A percentile compares a stretch with the other conserved stretches of the same genome.
These are phyloP conservation scores for Naumovozyma castellii DNA, from an alignment of 805 yeast genomes.

Conservation along the genomic window DNA sequence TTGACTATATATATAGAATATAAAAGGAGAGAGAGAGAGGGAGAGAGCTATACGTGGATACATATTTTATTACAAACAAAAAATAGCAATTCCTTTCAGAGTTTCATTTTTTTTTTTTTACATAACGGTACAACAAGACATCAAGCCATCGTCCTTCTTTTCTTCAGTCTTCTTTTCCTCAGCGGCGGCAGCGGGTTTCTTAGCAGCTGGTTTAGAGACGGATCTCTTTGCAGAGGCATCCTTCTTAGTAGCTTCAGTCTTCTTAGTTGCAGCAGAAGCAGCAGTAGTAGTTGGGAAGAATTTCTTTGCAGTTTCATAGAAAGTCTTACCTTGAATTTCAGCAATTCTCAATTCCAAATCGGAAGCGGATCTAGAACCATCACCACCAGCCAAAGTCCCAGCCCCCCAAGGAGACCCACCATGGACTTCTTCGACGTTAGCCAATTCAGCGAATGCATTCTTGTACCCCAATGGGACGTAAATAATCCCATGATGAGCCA, in stretches of 20 bases:
- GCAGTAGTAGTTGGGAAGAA: slow-evolving; percentile 6
- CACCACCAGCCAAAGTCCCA: slow-evolving; percentile 67
- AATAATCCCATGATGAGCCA: slow-evolving; percentile 70
- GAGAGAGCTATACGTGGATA: too few species aligned
- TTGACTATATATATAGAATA: neutral
- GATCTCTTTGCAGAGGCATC: slow-evolving; percentile 23
- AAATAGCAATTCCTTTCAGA: neutral
- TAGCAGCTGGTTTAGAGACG: slow-evolving; percentile 26
- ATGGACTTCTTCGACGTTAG: slow-evolving; percentile 57
- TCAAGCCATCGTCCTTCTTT: slow-evolving; percentile 18
- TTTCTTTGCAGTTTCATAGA: slow-evolving; percentile 37
- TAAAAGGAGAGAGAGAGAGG: too few species aligned
- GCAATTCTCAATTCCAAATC: slow-evolving; percentile 60
- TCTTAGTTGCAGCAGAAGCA: neutral
- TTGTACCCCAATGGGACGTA: slow-evolving; percentile 74
- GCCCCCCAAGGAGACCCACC: slow-evolving; percentile 91
- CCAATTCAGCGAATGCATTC: slow-evolving; percentile 44
- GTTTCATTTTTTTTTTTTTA: slow-evolving; percentile 7
- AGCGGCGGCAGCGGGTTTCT: slow-evolving; percentile 8
- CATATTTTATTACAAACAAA: too few species aligned
- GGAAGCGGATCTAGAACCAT: slow-evolving; percentile 65
- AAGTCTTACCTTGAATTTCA: slow-evolving; percentile 55
- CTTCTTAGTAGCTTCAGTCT: slow-evolving; percentile 2
- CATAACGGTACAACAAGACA: slow-evolving; percentile 28
- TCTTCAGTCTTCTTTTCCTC: slow-evolving; percentile 12